Evolutionary conservation across 2,329 filamentous ascomycete species (phyloP), one percentile per base, ranked within the genome.

Genomic region (Pseudogymnoascus destructans): DNA sequence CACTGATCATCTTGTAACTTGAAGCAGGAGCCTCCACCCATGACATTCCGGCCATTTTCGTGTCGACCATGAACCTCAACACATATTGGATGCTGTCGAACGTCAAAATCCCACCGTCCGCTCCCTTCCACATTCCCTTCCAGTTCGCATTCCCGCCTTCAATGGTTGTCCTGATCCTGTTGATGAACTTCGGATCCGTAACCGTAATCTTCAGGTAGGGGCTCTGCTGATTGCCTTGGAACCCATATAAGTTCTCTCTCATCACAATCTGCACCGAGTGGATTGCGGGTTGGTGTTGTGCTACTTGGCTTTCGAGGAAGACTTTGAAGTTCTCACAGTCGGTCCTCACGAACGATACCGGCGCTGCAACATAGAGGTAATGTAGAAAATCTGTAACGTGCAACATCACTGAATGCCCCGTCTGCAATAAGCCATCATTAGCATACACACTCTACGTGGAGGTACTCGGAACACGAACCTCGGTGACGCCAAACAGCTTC

Each of bases 11-110:
- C 58, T 78, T 77, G 73, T 92, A 96, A 62, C 84, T 84, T 27
- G 77, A 78, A 2, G 85, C 79, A 19, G 88, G 85, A 15, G 85
- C 88, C 71, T 95, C 89, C 0, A 97, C 89, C 93, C 93, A 98
- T 1, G 90, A 92, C 93, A 98, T 98, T 63, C 93, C 93, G 59
- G 87, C 80, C 46, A 98, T 86, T 71, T 91, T 86, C 64, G 87
- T 95, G 71, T 98, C 93, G 55, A 98, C 92, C 93, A 98, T 98
- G 73, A 98, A 97, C 57, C 93, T 81, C 63, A 97, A 73, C 23
- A 97, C 82, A 68, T 96, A 98, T 75, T 95, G 89, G 59, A 98
- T 91, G 64, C 86, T 96, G 75, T 98, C 93, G 66, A 92, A 98
- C 0, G 93, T 97, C 70, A 91, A 80, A 63, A 97, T 83, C 17